phyloP scores from a whole-genome alignment of 208 protist species.

The Wallacemonas sp. region DNA sequence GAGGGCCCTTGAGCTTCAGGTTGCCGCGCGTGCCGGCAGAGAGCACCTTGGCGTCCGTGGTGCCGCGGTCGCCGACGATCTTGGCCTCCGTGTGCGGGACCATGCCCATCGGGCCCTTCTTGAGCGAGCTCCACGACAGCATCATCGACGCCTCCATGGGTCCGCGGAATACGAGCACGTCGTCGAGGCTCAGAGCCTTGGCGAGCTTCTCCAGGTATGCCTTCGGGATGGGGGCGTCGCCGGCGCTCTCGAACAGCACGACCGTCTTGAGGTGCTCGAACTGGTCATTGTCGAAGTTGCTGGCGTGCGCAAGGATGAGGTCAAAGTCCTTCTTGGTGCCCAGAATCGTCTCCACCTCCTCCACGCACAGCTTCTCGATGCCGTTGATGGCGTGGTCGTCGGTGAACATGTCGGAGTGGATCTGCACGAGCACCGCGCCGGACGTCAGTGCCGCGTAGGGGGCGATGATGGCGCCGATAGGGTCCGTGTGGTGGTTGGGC shows the following conservation, averaged over 20 bases:
- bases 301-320: constrained; percentile 84
- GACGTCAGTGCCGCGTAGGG: constrained; percentile 88
- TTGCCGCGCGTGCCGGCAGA: constrained; percentile 83
- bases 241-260: constrained; percentile 84
- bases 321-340: constrained; percentile 84
- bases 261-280: constrained; percentile 85
- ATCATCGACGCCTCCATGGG: constrained; percentile 84
- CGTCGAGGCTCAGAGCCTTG: constrained; percentile 74
- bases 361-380: constrained; percentile 90
- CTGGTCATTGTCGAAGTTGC: constrained; percentile 88
- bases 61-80: constrained; percentile 89
- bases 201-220: constrained; percentile 82
- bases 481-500: constrained; percentile 87
- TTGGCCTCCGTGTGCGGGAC: constrained; percentile 87
- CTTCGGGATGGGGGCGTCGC: constrained; percentile 49
- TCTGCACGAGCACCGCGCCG: constrained; percentile 85
- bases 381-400: constrained; percentile 91
- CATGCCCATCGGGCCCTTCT: constrained; percentile 66
- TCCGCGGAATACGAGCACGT: constrained; percentile 89
- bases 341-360: constrained; percentile 85
- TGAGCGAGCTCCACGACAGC: constrained; percentile 76
- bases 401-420: constrained; percentile 89
- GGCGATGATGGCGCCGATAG: constrained; percentile 84
- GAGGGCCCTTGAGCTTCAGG: constrained; percentile 85
- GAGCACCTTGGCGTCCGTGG: constrained; percentile 86